phyloP scores from a whole-genome alignment of 2,329 filamentous ascomycete species.

The Fusarium sp. region DNA sequence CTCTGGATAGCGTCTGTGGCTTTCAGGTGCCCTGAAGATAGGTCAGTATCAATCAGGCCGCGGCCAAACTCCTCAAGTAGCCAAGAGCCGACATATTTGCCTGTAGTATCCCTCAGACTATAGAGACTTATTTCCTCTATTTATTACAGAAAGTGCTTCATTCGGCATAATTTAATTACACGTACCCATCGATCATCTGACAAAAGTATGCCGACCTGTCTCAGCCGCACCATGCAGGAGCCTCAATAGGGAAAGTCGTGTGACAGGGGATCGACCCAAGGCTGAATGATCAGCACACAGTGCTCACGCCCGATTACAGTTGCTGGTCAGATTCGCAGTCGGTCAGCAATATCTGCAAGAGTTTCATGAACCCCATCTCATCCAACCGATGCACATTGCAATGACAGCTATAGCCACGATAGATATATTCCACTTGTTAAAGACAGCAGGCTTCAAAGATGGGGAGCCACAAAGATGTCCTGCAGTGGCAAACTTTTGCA shows the following conservation, averaged over 20 bases:
- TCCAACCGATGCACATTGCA: no score
- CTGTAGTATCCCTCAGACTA: no score
- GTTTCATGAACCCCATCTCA: no score
- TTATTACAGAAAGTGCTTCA: no score
- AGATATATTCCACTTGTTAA: no score
- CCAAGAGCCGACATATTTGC: background rate
- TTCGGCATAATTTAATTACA: background rate
- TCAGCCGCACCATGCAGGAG: slow-evolving; percentile 20
- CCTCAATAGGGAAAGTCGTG: slow-evolving; percentile 3
- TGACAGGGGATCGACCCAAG: background rate
- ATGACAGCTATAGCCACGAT: no score
- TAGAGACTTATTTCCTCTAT: background rate
- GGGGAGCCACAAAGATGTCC: no score
- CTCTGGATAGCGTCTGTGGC: slow-evolving; percentile 3
- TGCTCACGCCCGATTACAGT: slow-evolving; percentile 7
- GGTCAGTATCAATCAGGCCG: background rate
- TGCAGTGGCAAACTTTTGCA: background rate
- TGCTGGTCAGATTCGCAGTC: no score
- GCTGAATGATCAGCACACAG: background rate
- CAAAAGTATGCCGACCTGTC: background rate
- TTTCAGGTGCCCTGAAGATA: accelerated
- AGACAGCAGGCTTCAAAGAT: no score
- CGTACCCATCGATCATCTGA: background rate
- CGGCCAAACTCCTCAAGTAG: background rate
- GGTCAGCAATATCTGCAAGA: no score